Evolutionary conservation across 2,329 filamentous ascomycete genomes (phyloP), one percentile per base, ranked within the genome.

Genomic region (Penicillium olsonii): DNA sequence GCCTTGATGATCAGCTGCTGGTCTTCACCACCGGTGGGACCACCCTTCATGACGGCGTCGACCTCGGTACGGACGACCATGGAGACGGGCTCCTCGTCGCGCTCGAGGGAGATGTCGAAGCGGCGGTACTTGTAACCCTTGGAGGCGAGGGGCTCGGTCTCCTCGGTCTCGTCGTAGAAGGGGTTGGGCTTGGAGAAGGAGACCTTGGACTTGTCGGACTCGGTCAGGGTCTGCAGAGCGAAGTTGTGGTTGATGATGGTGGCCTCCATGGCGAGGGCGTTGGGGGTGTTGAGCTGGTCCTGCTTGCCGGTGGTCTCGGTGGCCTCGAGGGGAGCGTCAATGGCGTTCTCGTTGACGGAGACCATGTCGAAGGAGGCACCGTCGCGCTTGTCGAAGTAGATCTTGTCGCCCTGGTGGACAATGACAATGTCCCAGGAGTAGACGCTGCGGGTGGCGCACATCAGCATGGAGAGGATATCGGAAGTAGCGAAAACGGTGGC

Each of bases 161-260:
- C 92, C 70, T 95, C 91, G 41, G 88, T 82, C 33, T 90, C 79
- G 75, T 95, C 95, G 82, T 99, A 96, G 84, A 99, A 99, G 66
- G 94, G 94, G 78, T 97, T 96, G 69, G 88, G 85, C 77, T 96
- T 81, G 52, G 84, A 68, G 85, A 97, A 94, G 62, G 88, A 83
- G 58, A 91, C 80, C 80, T 94, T 95, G 70, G 84, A 78, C 55
- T 78, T 81, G 57, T 90, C 84, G 61, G 81, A 87, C 79, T 99
- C 94, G 63, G 84, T 75, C 60, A 99, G 92, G 43, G 95, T 90
- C 79, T 99, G 94, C 74, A 95, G 90, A 62, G 90, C 88, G 74
- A 99, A 99, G 80, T 97, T 95, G 83, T 97, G 94, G 84, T 99
- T 99, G 83, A 99, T 99, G 79, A 96, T 95, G 44, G 94, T 99